These are phyloP conservation scores for Tilletia setariae DNA, from an alignment of 1,284 basidiomycete genomes.

Conservation along the genomic window DNA sequence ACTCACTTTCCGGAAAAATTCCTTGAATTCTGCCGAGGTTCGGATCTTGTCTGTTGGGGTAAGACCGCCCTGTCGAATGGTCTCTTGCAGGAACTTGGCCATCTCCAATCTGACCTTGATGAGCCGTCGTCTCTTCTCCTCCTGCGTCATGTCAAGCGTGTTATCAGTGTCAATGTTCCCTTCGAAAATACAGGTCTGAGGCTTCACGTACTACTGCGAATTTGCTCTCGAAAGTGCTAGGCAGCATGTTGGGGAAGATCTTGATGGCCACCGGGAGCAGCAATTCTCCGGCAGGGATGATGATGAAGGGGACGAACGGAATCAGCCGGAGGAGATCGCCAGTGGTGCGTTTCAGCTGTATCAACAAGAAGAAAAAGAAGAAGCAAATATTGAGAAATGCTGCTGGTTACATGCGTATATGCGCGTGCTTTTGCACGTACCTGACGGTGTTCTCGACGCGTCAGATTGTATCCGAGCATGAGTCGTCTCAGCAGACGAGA, in stretches of 20 bases:
- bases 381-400: too few species aligned
- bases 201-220: constrained; percentile 57
- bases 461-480: constrained; percentile 82
- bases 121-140: constrained; percentile 94
- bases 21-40: constrained; percentile 92
- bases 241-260: constrained; percentile 98
- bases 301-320: constrained; percentile 89
- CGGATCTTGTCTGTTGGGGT: constrained; percentile 71
- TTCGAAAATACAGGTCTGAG: neutral
- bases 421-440: constrained; percentile 57
- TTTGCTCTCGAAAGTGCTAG: constrained; percentile 97
- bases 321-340: constrained; percentile 86
- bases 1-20: constrained; percentile 85
- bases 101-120: constrained; percentile 92
- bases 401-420: too few species aligned
- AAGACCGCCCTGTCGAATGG: constrained; percentile 85
- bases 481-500: constrained; percentile 85
- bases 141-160: constrained; percentile 48
- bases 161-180: neutral
- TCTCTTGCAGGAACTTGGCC: constrained; percentile 99
- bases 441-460: constrained; percentile 89
- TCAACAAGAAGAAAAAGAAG: neutral
- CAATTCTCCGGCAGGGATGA: constrained; percentile 97
- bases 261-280: constrained; percentile 94
- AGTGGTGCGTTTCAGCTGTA: constrained; percentile 83